Conservation (phyloP, 768 basidiomycete species). For the Mycena crocata region DNA sequence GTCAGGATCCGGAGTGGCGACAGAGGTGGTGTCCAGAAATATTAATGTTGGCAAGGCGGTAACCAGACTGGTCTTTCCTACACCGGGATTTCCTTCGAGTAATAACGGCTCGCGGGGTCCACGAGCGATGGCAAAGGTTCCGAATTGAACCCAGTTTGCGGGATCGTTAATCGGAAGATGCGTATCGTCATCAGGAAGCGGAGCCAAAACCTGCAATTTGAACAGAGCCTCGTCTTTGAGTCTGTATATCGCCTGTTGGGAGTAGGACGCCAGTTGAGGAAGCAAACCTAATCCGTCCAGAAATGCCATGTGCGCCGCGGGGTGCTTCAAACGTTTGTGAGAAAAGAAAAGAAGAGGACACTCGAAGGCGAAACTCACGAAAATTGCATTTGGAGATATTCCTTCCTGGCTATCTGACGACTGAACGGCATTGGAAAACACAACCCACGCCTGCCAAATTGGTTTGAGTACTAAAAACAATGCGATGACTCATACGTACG, state of each 20-base stretch:
- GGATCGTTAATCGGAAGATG: slow-evolving; percentile 48
- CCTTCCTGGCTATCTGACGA: slow-evolving; percentile 39
- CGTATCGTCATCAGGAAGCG: slow-evolving; percentile 49
- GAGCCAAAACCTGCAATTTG: slow-evolving; percentile 68
- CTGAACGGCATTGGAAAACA: slow-evolving; percentile 80
- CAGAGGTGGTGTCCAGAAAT: slow-evolving; percentile 82
- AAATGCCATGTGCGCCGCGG: slow-evolving; percentile 93
- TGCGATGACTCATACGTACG: slow-evolving; percentile 56
- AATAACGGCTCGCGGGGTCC: slow-evolving; percentile 62
- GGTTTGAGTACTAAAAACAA: not conserved
- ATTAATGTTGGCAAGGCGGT: slow-evolving; percentile 89
- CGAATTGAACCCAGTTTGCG: slow-evolving; percentile 64
- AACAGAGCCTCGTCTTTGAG: slow-evolving; percentile 69
- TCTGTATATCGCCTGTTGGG: slow-evolving; percentile 65
- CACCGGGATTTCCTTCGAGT: slow-evolving; percentile 97
- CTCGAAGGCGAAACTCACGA: slow-evolving; percentile 60
- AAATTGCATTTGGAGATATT: slow-evolving; percentile 65
- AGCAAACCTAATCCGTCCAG: slow-evolving; percentile 89
- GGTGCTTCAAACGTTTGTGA: slow-evolving; percentile 66
- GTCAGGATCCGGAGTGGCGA: no score
- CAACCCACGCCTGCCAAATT: slow-evolving; percentile 85
- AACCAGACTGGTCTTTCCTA: slow-evolving; percentile 96
- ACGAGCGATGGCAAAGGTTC: slow-evolving; percentile 76
- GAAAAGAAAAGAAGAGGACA: not conserved
- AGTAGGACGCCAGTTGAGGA: slow-evolving; percentile 76